Evolutionary conservation across 2,329 filamentous ascomycete genomes (phyloP).

Genomic region (Penicillium sp.): DNA sequence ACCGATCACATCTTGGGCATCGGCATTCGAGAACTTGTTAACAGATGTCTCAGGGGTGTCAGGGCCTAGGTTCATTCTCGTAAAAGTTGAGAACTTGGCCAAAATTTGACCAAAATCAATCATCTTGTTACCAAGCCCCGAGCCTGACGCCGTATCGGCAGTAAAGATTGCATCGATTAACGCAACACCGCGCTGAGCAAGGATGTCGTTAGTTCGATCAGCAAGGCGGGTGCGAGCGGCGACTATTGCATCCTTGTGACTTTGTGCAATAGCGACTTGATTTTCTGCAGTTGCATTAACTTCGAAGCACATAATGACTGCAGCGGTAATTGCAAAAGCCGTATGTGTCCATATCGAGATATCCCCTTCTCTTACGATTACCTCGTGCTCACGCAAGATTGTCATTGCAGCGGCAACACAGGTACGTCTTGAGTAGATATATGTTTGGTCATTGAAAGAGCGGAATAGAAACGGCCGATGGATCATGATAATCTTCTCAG

Average conservation of each 20-base stretch:
- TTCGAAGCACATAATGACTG: conserved; percentile 28
- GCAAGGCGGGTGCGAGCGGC: conserved; percentile 23
- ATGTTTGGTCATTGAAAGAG: conserved; percentile 33
- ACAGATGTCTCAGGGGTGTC: conserved; percentile 16
- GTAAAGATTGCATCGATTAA: conserved; percentile 26
- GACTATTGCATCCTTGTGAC: conserved; percentile 22
- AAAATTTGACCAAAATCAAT: conserved; percentile 24
- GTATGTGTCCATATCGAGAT: conserved; percentile 29
- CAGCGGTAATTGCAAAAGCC: conserved; percentile 28
- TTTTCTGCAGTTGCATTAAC: conserved; percentile 18
- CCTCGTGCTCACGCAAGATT: conserved; percentile 32
- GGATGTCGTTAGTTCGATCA: conserved; percentile 18
- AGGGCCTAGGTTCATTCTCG: conserved; percentile 12
- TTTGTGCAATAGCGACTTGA: conserved; percentile 13
- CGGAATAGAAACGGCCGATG: conserved; percentile 39
- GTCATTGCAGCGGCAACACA: conserved; percentile 42
- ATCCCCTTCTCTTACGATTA: conserved; percentile 23
- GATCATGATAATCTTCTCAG: conserved; percentile 46
- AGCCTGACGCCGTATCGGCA: conserved; percentile 10
- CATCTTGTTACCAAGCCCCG: conserved; percentile 3
- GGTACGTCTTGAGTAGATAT: conserved; percentile 35
- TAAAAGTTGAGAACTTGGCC: conserved; percentile 23
- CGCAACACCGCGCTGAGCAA: conserved; percentile 26
- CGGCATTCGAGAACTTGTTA: conserved; percentile 11
- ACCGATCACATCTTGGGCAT: conserved; percentile 9